Evolutionary conservation across 768 basidiomycete genomes (phyloP), one percentile per base, ranked within the genome.

Genomic region (Rickenella mellea): DNA sequence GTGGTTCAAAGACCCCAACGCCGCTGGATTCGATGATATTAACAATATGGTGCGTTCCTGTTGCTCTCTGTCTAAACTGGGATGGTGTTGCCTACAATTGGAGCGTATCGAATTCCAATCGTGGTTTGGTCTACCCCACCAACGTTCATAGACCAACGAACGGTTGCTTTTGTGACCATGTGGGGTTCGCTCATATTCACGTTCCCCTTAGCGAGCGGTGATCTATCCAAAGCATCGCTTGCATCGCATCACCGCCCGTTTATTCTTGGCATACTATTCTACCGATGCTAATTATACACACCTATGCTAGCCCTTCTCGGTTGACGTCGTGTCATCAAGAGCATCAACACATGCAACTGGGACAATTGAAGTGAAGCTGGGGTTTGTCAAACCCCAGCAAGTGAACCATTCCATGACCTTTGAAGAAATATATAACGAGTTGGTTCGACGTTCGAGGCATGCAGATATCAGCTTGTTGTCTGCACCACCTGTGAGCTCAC

Each of bases 401-500:
- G 54, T 68, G 0, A 52, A 62, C 3, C 55, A 61, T 10, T 57
- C 64, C n/a, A 60, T 77, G 49, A 62, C 73, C 36, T 80, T 74
- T 42, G 69, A 70, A n/a, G 76, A 73, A 29, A 65, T 85, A 21
- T 85, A 78, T 55, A 54, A 55, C 0, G 77, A 85, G 40, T 67
- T 88, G 10, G 61, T 77, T 41, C 82, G 75, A 54, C 70, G 74
- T 26, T 74, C 80, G 0, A 67, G 77, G 15, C 77, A 76, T 2
- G 52, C 57, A n/a, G 59, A 53, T 21, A 50, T 52, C 8, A 77
- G 76, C 19, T 66, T 90, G 3, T 78, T 83, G 10, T 83, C 83
- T 29, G 80, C 80, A 1, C 83, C 86, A 6, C 85, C 89, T 1
- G 86, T 87, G 52, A 46, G 81, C 69, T 1, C 40, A 36, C 24